Evolutionary conservation across 805 yeast species (phyloP).

Genomic region (Myxozyma sirexii): DNA sequence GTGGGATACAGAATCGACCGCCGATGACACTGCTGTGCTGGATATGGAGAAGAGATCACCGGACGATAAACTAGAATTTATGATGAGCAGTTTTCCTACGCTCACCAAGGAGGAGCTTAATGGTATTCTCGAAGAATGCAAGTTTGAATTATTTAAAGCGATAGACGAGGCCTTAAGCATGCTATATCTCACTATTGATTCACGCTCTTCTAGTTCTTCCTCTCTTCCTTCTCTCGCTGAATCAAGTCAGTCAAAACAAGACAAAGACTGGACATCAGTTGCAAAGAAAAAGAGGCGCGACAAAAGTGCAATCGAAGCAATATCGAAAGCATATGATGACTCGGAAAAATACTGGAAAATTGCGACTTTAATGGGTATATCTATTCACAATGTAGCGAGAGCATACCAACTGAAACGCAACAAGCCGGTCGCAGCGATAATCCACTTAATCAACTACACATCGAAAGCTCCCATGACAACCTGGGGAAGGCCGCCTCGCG

Average conservation of each 20-base stretch:
- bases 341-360: background rate
- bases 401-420: background rate
- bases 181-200: background rate
- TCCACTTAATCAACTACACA: slow-evolving; percentile 2
- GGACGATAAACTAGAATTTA: slow-evolving; percentile 9
- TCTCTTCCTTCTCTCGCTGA: background rate
- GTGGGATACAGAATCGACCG: slow-evolving; percentile 1
- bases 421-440: slow-evolving; percentile 1
- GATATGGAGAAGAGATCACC: slow-evolving; percentile 9
- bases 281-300: background rate
- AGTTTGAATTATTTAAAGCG: slow-evolving; percentile 1
- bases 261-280: slow-evolving; percentile 6
- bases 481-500: background rate
- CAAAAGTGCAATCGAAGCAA: background rate
- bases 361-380: background rate
- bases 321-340: background rate
- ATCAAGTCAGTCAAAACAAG: background rate
- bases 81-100: slow-evolving; percentile 13
- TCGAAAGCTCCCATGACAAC: background rate
- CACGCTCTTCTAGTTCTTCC: background rate
- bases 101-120: background rate
- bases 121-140: background rate
- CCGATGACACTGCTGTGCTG: background rate
- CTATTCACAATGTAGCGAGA: background rate
- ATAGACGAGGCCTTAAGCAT: slow-evolving; percentile 15